Conservation (phyloP, 495 filamentous ascomycete genomes). For the Clavariopsis aquatica region DNA sequence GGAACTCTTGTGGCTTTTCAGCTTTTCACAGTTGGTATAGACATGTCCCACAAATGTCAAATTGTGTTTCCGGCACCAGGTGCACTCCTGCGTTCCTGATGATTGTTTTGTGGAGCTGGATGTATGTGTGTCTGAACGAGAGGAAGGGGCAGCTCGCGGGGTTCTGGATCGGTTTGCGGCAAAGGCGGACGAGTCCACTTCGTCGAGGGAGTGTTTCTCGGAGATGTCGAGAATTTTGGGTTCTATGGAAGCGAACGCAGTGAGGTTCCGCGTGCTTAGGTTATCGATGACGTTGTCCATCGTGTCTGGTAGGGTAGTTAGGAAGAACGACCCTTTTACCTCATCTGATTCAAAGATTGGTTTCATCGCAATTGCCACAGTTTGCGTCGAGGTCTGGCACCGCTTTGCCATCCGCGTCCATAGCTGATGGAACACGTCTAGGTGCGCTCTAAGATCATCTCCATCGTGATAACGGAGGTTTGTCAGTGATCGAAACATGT, state of each 20-base stretch:
- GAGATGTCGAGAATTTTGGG: not conserved
- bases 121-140: not conserved
- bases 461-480: not conserved
- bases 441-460: not conserved
- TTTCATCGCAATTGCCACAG: not conserved
- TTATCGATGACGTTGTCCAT: not conserved
- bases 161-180: not conserved
- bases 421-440: not conserved
- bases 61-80: not conserved
- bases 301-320: not conserved
- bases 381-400: not conserved
- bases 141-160: not conserved
- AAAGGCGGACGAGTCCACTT: not conserved
- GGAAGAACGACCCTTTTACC: not conserved
- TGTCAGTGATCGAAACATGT: not conserved
- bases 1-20: not conserved
- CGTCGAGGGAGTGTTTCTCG: not conserved
- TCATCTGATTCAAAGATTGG: conserved; percentile 1
- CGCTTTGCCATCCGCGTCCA: not conserved
- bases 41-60: not conserved
- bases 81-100: not conserved
- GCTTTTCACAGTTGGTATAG: not conserved
- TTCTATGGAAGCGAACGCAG: not conserved
- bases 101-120: not conserved
- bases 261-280: not conserved